phyloP scores from a whole-genome alignment of 257 asterid genomes.

The Petunia secreta region DNA sequence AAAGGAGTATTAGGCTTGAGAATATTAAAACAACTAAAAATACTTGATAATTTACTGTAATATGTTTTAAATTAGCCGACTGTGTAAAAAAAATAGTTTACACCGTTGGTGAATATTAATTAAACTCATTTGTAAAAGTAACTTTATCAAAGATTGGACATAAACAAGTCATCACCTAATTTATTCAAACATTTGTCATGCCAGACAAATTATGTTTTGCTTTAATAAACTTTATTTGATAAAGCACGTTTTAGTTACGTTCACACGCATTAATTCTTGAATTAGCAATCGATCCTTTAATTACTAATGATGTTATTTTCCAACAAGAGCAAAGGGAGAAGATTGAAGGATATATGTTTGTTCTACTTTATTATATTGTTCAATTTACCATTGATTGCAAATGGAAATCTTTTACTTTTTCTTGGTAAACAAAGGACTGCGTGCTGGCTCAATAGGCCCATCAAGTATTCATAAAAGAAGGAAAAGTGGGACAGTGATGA shows the following conservation, averaged over 20 bases:
- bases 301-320: constrained; percentile 8
- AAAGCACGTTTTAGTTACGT: constrained; percentile 22
- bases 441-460: background rate
- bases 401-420: constrained; percentile 24
- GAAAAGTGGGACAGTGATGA: constrained; percentile 12
- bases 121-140: background rate
- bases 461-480: constrained; percentile 7
- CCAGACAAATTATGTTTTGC: constrained; percentile 6
- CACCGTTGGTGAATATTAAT: no score
- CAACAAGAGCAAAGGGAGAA: background rate
- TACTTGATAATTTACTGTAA: no score
- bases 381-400: constrained; percentile 15
- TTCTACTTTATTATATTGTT: constrained; percentile 10
- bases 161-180: constrained; percentile 23
- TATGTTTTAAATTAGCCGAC: no score
- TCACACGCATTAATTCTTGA: constrained; percentile 18
- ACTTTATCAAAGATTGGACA: background rate
- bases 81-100: no score
- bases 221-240: constrained; percentile 24
- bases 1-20: no score
- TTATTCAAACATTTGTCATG: constrained; percentile 14
- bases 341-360: background rate
- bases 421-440: constrained; percentile 22
- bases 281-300: constrained; percentile 2
- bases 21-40: no score